Percentiles rank a stretch among this genome's conserved stretches.
phyloP scores from a whole-genome alignment of 768 basidiomycete genomes.

The Rhodotorula toruloides region DNA sequence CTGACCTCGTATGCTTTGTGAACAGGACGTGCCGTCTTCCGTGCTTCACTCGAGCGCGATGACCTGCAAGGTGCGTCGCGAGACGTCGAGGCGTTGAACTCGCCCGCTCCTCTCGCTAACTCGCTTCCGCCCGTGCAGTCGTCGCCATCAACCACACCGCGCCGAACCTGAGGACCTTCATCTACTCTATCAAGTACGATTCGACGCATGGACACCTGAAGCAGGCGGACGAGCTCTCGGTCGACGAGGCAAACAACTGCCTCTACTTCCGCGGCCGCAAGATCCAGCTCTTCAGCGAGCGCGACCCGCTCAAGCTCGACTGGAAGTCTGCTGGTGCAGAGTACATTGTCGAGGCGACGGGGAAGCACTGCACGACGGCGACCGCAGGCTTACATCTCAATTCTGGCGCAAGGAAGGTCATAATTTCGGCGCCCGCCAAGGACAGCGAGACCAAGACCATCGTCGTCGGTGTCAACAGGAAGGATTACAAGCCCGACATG shows the following conservation, averaged over 20 bases:
- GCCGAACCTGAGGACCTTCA: conserved; percentile 44
- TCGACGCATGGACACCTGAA: conserved; percentile 45
- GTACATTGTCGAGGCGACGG: conserved; percentile 46
- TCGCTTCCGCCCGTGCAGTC: conserved; percentile 40
- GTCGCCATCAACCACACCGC: conserved; percentile 49
- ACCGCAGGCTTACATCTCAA: conserved; percentile 44
- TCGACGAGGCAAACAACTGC: conserved; percentile 15
- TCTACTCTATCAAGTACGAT: conserved; percentile 46
- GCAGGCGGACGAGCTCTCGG: conserved; percentile 38
- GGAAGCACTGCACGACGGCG: conserved; percentile 44
- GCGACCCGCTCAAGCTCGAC: conserved; percentile 45
- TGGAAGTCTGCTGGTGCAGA: conserved; percentile 45
- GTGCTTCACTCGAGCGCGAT: conserved; percentile 32
- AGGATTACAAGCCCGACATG: conserved; percentile 39
- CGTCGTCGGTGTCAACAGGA: conserved; percentile 47
- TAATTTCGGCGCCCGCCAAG: conserved; percentile 47
- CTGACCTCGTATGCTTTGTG: neutral
- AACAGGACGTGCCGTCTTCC: conserved; percentile 35
- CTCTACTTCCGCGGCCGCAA: conserved; percentile 20
- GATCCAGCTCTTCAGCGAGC: conserved; percentile 41
- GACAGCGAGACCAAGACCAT: conserved; percentile 33
- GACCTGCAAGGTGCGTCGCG: conserved; percentile 22
- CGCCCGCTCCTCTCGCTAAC: conserved; percentile 19
- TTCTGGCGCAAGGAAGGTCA: conserved; percentile 45
- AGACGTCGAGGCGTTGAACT: neutral